Percentiles rank a stretch among this genome's conserved stretches.
These are phyloP conservation scores for Whalleya microplaca DNA, from an alignment of 2,329 filamentous ascomycete genomes.

Conservation along the genomic window DNA sequence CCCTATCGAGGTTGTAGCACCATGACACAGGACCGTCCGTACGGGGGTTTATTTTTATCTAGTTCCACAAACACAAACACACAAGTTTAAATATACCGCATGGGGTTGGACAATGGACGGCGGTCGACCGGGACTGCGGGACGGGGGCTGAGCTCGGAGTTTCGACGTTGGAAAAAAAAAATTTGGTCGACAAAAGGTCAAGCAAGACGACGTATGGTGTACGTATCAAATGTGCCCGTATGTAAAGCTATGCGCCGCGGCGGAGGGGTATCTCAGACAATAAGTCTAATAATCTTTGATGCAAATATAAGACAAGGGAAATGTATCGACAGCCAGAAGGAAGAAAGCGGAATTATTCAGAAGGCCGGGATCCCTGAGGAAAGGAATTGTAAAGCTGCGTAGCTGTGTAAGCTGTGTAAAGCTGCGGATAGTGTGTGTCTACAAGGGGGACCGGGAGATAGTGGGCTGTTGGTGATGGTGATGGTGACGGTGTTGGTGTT, in stretches of 20 bases:
- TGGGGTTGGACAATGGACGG: not conserved
- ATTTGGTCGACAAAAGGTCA: not conserved
- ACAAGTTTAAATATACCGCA: constrained; percentile 4
- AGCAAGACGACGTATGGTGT: not conserved
- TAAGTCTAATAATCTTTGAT: not conserved
- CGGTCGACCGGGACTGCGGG: not conserved
- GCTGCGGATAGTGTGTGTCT: too few relatives aligned
- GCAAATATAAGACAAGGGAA: not conserved
- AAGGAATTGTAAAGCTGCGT: not conserved
- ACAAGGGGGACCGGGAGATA: not conserved
- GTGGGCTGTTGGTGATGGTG: not conserved
- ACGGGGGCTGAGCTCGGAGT: not conserved
- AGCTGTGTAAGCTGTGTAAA: too few relatives aligned
- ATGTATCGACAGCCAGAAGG: not conserved
- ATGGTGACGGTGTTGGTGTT: too few relatives aligned
- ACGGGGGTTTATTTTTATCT: constrained; percentile 11
- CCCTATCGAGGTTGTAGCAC: constrained; percentile 26
- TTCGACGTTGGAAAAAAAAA: not conserved
- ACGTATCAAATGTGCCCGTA: too few relatives aligned
- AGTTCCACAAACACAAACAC: constrained; percentile 27
- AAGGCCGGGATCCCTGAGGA: not conserved
- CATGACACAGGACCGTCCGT: constrained; percentile 27
- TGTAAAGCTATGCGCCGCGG: not conserved
- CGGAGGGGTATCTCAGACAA: constrained; percentile 4
- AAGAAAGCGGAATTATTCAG: too few relatives aligned